phyloP scores from a whole-genome alignment of 768 basidiomycete genomes.

The Leccinum disarticulatum region DNA sequence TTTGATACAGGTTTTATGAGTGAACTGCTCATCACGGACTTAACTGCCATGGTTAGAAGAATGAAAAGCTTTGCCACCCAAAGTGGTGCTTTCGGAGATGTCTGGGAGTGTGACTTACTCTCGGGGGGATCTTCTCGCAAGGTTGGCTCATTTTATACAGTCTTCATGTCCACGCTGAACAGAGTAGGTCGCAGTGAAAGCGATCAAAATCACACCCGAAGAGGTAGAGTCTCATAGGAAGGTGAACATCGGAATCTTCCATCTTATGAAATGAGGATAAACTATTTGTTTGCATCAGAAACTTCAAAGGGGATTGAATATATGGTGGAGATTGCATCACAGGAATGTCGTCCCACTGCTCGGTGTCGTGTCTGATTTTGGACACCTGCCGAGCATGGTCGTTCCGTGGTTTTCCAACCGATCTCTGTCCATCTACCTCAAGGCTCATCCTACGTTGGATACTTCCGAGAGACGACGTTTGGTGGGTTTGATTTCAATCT shows the following conservation, averaged over 20 bases:
- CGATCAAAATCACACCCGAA: slow-evolving; percentile 4
- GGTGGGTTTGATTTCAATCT: slow-evolving; percentile 7
- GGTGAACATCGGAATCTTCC: not conserved
- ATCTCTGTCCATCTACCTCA: slow-evolving; percentile 26
- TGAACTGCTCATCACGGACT: slow-evolving; percentile 7
- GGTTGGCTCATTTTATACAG: slow-evolving; percentile 2
- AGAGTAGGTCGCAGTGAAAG: slow-evolving; percentile 24
- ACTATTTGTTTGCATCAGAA: slow-evolving; percentile 7
- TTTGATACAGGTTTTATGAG: slow-evolving; percentile 4
- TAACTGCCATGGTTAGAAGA: slow-evolving; percentile 7
- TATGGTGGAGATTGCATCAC: slow-evolving; percentile 20
- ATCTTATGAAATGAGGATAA: not conserved
- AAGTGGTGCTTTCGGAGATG: slow-evolving; percentile 21
- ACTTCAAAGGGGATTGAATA: slow-evolving; percentile 31
- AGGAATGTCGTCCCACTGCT: slow-evolving; percentile 32
- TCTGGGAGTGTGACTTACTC: slow-evolving; percentile 27
- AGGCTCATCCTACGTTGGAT: not conserved
- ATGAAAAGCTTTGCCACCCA: slow-evolving; percentile 5
- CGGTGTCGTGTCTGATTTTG: slow-evolving; percentile 31
- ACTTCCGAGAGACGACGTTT: slow-evolving; percentile 3
- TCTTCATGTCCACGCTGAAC: not conserved
- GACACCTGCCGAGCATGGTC: slow-evolving; percentile 30
- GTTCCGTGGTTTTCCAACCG: slow-evolving; percentile 34
- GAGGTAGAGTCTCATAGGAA: not conserved
- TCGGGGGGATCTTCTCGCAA: slow-evolving; percentile 1